These are phyloP conservation scores for Geotrichum restrictum DNA, from an alignment of 1,139 yeast genomes.

Conservation along the genomic window DNA sequence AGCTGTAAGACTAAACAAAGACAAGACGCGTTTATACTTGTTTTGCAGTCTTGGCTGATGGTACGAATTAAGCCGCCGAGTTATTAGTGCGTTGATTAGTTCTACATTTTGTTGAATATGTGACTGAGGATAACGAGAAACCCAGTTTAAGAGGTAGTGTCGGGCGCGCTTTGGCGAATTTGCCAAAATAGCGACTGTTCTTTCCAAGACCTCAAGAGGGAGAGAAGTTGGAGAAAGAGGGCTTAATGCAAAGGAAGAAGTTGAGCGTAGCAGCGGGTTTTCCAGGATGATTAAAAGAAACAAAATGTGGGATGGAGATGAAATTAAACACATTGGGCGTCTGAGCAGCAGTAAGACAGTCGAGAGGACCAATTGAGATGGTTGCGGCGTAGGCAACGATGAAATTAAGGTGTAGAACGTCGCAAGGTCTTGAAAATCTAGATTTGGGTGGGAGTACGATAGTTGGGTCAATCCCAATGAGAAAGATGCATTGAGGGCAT, in stretches of 20 bases:
- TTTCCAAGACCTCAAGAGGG: conserved; percentile 61
- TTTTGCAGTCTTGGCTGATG: conserved; percentile 12
- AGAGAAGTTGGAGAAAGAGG: conserved; percentile 31
- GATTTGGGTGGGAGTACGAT: conserved; percentile 32
- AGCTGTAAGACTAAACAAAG: not conserved
- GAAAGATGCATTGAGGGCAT: conserved; percentile 31
- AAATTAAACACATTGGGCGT: conserved; percentile 28
- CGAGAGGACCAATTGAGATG: conserved; percentile 26
- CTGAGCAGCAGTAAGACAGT: conserved; percentile 30
- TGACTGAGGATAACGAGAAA: conserved; percentile 42
- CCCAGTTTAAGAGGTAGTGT: conserved; percentile 56
- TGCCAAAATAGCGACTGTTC: conserved; percentile 63
- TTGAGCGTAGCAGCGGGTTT: conserved; percentile 33
- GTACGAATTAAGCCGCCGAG: conserved; percentile 36
- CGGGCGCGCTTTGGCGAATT: conserved; percentile 45
- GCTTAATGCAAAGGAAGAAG: conserved; percentile 27
- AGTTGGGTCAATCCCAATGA: conserved; percentile 24
- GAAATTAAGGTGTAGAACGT: conserved; percentile 28
- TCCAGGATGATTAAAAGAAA: conserved; percentile 37
- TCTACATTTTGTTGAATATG: conserved; percentile 35
- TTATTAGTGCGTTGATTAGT: conserved; percentile 39
- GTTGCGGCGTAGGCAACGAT: conserved; percentile 24
- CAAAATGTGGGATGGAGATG: conserved; percentile 29
- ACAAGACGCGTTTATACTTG: not conserved
- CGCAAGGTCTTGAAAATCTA: conserved; percentile 28